Evolutionary conservation across 306 rosid species (phyloP), one percentile per base, ranked within the genome.

Genomic region (Ammopiptanthus mongolicus): DNA sequence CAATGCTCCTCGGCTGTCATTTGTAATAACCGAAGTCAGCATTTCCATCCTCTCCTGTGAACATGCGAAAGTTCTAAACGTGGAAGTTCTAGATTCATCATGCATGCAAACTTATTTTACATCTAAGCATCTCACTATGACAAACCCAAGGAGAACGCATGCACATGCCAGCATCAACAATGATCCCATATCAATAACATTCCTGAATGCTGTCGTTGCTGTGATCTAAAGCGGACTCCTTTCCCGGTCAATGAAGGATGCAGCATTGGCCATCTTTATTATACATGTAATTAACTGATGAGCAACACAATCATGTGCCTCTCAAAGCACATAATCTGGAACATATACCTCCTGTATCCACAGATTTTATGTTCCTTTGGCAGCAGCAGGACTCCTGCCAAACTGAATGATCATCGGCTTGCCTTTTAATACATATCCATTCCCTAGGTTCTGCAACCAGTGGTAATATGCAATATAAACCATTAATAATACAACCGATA

Each of bases 321-420:
- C 62, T 74, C 64, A 29, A n/a, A 62, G 44, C 21, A 21, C 21
- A 21, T 17, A 52, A 51, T n/a, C 33, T n/a, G 28, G 56, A 52
- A 69, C 14, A 8, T 42, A 60, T 75, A 36, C 67, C 10, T 36
- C 28, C 52, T 8, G 22, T 56, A 22, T 15, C 55, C 14, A 36
- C 69, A 22, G 48, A 70, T 57, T 57, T 73, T 51, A 85, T 2
- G 86, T 88, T 80, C 80, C 82, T 79, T 86, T 91, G 1, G 65
- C 86, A 53, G 90, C 89, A 19, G 78, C 84, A 48, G 94, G 90
- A 83, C 87, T 94, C 31, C 96, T 89, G 46, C 97, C 97, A 75
- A 91, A 94, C 84, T 91, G 97, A 67, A 91, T 88, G 56, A 91
- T 88, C 97, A 95, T 88, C 65, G 98, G 97, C 84, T 95, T 95